These are phyloP conservation scores for Penicillium diatomitis DNA, from an alignment of 495 filamentous ascomycete species.

Conservation along the genomic window DNA sequence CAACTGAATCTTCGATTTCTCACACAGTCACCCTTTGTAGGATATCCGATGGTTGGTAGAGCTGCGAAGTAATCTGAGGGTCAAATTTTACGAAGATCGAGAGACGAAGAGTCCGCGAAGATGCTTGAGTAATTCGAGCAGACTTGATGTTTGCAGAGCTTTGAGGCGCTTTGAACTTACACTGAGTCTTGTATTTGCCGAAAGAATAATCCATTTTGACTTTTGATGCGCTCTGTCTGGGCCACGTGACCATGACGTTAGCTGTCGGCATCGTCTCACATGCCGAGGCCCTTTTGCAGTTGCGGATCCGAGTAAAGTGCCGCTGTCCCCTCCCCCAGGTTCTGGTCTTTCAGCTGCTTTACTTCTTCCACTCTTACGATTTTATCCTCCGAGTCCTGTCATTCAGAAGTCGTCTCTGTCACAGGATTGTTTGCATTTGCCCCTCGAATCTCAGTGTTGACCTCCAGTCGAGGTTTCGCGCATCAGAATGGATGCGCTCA, in stretches of 20 bases:
- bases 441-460: not conserved
- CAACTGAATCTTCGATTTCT: not conserved
- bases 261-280: constrained; percentile 28
- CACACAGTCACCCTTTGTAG: no score
- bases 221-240: not conserved
- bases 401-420: constrained; percentile 8
- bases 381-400: constrained; percentile 7
- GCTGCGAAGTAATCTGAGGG: no score
- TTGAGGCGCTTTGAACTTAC: no score
- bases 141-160: no score
- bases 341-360: not conserved
- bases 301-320: constrained; percentile 24
- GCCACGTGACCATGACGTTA: constrained; percentile 38
- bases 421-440: not conserved
- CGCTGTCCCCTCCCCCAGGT: constrained; percentile 8
- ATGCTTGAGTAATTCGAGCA: no score
- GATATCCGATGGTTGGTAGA: no score
- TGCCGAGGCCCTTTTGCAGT: constrained; percentile 33
- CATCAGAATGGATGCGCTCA: constrained; percentile 31
- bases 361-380: not conserved
- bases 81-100: no score
- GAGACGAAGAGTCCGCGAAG: no score
- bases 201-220: no score
- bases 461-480: constrained; percentile 27
- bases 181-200: no score